Percentiles rank a stretch among this genome's conserved stretches.
Evolutionary conservation across 208 protist species (phyloP).

Genomic region (Leishmania guyanensis): DNA sequence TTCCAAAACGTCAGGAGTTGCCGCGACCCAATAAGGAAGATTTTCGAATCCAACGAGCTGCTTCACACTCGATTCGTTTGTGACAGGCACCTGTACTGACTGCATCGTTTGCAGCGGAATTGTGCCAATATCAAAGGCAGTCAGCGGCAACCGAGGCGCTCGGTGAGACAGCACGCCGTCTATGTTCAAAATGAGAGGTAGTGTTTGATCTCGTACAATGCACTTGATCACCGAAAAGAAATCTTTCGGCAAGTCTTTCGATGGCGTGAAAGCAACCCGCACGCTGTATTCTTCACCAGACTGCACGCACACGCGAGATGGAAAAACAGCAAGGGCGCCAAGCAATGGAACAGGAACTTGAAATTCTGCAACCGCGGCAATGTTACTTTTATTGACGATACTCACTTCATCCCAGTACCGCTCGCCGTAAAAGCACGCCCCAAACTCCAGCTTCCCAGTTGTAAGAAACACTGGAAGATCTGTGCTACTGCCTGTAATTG

Average conservation of each 20-base stretch:
- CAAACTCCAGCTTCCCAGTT: constrained; percentile 59
- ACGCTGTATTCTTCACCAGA: constrained; percentile 47
- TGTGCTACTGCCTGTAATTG: constrained; percentile 47
- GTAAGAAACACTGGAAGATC: constrained; percentile 78
- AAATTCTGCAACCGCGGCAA: constrained; percentile 39
- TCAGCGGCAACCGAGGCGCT: constrained; percentile 11
- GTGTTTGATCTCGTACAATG: constrained; percentile 29
- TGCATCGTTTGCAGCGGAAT: constrained; percentile 17
- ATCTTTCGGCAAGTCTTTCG: constrained; percentile 17
- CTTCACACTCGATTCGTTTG: constrained; percentile 29
- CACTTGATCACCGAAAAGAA: constrained; percentile 28
- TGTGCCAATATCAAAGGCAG: constrained; percentile 12
- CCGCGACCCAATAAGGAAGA: constrained; percentile 23
- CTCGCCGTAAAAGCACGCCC: constrained; percentile 77
- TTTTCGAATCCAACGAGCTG: constrained; percentile 32
- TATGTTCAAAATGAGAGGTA: constrained; percentile 22
- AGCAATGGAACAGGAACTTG: constrained; percentile 9
- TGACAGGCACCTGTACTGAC: constrained; percentile 23
- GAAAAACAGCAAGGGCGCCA: constrained; percentile 30
- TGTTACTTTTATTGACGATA: constrained; percentile 66
- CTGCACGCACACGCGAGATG: constrained; percentile 48
- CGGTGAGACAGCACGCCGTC: constrained; percentile 16
- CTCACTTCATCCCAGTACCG: constrained; percentile 73
- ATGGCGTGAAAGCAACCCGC: constrained; percentile 38
- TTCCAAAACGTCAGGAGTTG: constrained; percentile 18